A percentile compares a stretch with the other conserved stretches of the same genome.
Conservation (phyloP, 768 basidiomycete species). For the Boletus rubroflammeus region DNA sequence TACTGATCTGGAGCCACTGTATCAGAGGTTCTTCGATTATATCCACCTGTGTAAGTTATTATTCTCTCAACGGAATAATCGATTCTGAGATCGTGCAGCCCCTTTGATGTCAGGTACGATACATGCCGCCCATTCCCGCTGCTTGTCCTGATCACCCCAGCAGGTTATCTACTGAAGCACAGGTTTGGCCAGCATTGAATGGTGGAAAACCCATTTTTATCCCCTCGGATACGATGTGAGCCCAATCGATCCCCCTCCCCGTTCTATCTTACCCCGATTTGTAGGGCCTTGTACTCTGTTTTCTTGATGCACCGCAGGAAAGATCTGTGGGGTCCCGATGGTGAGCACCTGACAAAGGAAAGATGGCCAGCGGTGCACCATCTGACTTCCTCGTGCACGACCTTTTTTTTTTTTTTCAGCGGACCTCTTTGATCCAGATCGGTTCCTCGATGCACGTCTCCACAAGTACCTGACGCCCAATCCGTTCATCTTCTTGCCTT, state of each 20-base stretch:
- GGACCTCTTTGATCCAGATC: conserved; percentile 56
- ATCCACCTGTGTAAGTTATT: conserved; percentile 27
- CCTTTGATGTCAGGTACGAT: conserved; percentile 20
- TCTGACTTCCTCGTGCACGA: background rate
- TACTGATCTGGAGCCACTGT: background rate
- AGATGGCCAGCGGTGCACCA: background rate
- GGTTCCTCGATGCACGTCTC: conserved; percentile 58
- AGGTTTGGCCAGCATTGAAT: conserved; percentile 18
- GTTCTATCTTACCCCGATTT: background rate
- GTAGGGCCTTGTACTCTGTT: conserved; percentile 16
- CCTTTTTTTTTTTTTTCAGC: conserved; percentile 7
- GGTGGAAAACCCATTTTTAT: conserved; percentile 50
- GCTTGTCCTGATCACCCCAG: background rate
- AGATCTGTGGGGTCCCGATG: conserved; percentile 39
- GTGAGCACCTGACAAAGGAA: conserved; percentile 8
- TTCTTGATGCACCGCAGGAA: conserved; percentile 39
- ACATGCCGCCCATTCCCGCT: too few species aligned
- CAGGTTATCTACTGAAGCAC: conserved; percentile 17
- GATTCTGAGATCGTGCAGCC: conserved; percentile 13
- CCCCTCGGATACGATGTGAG: conserved; percentile 37
- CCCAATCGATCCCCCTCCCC: background rate
- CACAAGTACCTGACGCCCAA: conserved; percentile 52
- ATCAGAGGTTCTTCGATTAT: conserved; percentile 33
- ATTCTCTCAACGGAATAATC: background rate
- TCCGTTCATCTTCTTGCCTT: conserved; percentile 67